Evolutionary conservation across 345 rosid species (phyloP), one percentile per base, ranked within the genome.

Genomic region (Moricandia arvensis): DNA sequence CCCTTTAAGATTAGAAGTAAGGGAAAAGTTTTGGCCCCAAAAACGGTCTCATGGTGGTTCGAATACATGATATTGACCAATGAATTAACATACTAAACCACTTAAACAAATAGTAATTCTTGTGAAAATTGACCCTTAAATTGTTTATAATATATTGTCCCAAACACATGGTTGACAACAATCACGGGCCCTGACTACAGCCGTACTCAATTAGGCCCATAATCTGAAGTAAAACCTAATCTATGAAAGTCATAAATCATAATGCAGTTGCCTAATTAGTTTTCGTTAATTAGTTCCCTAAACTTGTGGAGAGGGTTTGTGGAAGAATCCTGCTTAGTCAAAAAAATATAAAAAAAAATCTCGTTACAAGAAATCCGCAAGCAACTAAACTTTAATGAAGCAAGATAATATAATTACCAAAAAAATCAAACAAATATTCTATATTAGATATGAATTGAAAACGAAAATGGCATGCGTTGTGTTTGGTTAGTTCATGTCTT

Each of bases 401-500:
- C 12, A 31, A 63, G 38, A 77, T 77, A 63, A n/a, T 70, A 12
- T 68, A 41, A 6, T 62, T 55, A 29, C 71, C 35, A 70, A 33
- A 69, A 21, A 64, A 58, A 10, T 41, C 16, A 58, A 71, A 31
- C 54, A 45, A 45, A 45, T 45, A 45, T 45, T 13, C 51, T 15
- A 16, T 55, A 29, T 31, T 61, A 53, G 69, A 68, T 62, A 62
- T 53, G 34, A 62, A 12, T 8, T 37, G 29, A 29, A 69, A 75
- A 69, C 15, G 70, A 76, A 45, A 76, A 38, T 18, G n/a, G 75
- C 75, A 76, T 63, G 80, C 29, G 10, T 76, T 55, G 71, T 55
- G 51, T 30, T 62, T 70, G 75, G 80, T 70, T 76, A 55, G 75
- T 55, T 76, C 75, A 70, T 70, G 71, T 55, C 55, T 69, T 69